Evolutionary conservation across 495 filamentous ascomycete species (phyloP), one percentile per base, ranked within the genome.

Genomic region (Cercophora samala): DNA sequence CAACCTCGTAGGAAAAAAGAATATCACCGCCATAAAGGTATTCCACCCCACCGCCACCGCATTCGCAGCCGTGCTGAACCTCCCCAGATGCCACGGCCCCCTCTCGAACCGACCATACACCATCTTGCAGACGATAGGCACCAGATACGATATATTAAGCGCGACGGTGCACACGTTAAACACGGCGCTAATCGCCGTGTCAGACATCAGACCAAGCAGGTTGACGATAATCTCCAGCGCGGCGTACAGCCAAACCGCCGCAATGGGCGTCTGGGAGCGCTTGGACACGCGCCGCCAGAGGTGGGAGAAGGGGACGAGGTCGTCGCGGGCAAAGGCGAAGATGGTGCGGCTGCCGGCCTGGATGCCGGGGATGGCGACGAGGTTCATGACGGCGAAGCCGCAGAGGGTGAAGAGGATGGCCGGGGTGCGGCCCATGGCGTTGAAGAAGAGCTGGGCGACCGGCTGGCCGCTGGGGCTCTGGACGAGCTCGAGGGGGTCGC

Each of bases 141-240:
- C 85, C 65, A 83, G 80, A 75, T 88, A 89, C 53, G 79, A 82
- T 79, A 85, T 84, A 70, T 89, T 87, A n/a, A 89, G 75, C 9
- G 86, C 85, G 59, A 89, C 87, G 21, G 86, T 82, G 65, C 83
- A 86, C 13, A 88, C 77, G 64, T 88, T 88, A 77, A 89, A 89
- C 13, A 89, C 84, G 64, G 85, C 87, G 9, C 75, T 66, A 59
- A 89, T 88, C 61, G 87, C 86, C 61, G 80, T 84, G 64, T 86
- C 85, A 18, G 83, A 86, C 21, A 85, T 86, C 21, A 90, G 75
- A n/a, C 82, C 86, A 68, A 90, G 85, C 69, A 89, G 73, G 70
- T 88, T 89, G 72, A 90, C 88, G 4, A 75, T 75, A 59, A 90
- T 83, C 70, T 81, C 86, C 37, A 81, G 82, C 37, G 82, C 77